These are phyloP conservation scores for Paracoccidioides brasiliensis DNA, from an alignment of 2,329 filamentous ascomycete genomes.

Conservation along the genomic window DNA sequence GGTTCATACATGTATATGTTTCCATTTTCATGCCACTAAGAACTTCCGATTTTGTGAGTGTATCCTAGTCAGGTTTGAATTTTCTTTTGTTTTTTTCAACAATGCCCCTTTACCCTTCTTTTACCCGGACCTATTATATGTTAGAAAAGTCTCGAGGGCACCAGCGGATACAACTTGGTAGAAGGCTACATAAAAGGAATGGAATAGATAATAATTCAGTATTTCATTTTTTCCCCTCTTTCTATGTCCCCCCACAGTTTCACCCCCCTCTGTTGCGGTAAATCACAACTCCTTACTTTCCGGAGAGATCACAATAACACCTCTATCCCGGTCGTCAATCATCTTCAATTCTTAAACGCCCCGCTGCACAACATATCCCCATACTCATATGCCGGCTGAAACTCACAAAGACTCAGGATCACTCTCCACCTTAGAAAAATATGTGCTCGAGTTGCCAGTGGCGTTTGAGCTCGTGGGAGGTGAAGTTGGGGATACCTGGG, in stretches of 20 bases:
- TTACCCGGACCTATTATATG: neutral
- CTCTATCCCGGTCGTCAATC: neutral
- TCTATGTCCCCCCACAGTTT: neutral
- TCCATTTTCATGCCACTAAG: neutral
- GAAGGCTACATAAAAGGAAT: neutral
- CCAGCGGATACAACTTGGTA: neutral
- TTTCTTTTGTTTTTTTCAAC: neutral
- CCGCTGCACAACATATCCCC: constrained; percentile 16
- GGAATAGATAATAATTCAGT: constrained; percentile 1
- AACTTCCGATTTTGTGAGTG: neutral
- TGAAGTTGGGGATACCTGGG: constrained; percentile 16
- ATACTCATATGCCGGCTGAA: constrained; percentile 18
- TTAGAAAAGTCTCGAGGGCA: neutral
- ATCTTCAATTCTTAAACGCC: constrained; percentile 15
- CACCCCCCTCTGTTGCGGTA: neutral
- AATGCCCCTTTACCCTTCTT: neutral
- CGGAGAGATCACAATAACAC: neutral
- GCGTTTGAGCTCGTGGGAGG: constrained; percentile 22
- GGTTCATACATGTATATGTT: neutral
- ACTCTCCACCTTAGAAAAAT: constrained; percentile 16
- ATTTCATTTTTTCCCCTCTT: neutral
- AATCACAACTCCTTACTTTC: neutral
- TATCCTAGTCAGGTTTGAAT: neutral
- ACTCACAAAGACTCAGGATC: constrained; percentile 16
- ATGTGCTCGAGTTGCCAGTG: constrained; percentile 29